Percentiles rank a stretch among this genome's conserved stretches.
Evolutionary conservation across 148 eudicot genomes (phyloP).

Genomic region (Amaranthus cruentus): DNA sequence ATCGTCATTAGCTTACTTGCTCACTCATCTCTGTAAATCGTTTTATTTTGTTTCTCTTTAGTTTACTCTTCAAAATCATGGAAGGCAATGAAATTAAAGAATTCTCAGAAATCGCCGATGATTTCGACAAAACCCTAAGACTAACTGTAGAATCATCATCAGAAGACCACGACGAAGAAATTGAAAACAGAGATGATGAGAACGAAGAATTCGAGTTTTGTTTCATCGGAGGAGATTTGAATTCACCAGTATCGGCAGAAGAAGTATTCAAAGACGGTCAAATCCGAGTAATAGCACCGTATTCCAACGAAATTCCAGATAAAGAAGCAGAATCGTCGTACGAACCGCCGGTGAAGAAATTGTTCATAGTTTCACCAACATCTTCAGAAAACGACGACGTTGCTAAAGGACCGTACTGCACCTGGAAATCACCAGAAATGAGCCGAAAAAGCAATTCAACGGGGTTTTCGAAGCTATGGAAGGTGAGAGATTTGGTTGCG

Average conservation of each 20-base stretch:
- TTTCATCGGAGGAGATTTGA: conserved; percentile 12
- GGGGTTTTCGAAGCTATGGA: conserved; percentile 81
- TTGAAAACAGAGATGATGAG: not conserved
- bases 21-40: too few relatives aligned
- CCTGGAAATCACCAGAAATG: conserved; percentile 38
- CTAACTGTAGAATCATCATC: not conserved
- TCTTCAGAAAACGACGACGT: conserved; percentile 14
- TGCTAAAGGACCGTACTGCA: conserved; percentile 43
- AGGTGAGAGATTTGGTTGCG: conserved; percentile 46
- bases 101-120: not conserved
- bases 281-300: conserved; percentile 51
- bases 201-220: conserved; percentile 25
- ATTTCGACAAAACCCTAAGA: not conserved
- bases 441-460: conserved; percentile 89
- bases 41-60: too few relatives aligned
- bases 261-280: conserved; percentile 62
- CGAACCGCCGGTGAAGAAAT: conserved; percentile 48
- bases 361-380: conserved; percentile 40
- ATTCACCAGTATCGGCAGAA: conserved; percentile 47
- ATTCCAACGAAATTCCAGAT: conserved; percentile 15
- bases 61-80: not conserved
- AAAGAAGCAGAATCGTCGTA: conserved; percentile 4
- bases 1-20: too few relatives aligned
- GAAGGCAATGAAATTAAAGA: not conserved
- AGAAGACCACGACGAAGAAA: conserved; percentile 7